These are phyloP conservation scores for Aspergillus sclerotiicarbonarius DNA, from an alignment of 495 filamentous ascomycete genomes.

Conservation along the genomic window DNA sequence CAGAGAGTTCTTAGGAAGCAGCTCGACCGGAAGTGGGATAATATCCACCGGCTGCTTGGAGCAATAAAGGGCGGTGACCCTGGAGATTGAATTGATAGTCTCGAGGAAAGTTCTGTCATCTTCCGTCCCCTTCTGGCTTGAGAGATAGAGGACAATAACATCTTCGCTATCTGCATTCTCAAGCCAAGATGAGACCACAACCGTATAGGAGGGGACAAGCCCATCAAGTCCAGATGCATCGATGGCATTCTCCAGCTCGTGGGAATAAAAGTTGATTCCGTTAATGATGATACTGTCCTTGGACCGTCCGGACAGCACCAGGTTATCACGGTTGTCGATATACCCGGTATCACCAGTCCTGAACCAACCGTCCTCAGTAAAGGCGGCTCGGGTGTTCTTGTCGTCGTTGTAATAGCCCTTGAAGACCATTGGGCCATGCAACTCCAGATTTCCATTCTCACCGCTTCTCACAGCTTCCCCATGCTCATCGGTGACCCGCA, in stretches of 20 bases:
- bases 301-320: background rate
- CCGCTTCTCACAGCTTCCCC: background rate
- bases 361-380: constrained; percentile 2
- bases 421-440: background rate
- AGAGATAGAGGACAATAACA: background rate
- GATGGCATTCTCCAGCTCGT: constrained; percentile 1
- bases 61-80: background rate
- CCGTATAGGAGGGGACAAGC: background rate
- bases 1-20: constrained; percentile 15
- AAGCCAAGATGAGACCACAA: background rate
- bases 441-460: background rate
- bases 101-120: background rate
- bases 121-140: background rate
- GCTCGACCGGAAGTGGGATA: background rate
- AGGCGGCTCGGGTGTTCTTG: background rate
- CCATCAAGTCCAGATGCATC: background rate
- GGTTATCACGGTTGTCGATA: constrained; percentile 1
- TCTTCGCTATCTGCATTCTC: constrained; percentile 1
- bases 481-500: background rate
- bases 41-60: background rate
- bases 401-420: constrained; percentile 2
- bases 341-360: background rate
- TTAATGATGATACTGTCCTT: constrained; percentile 5
- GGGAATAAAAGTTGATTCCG: background rate
- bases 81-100: background rate